Percentiles rank a stretch among this genome's conserved stretches.
phyloP scores from a whole-genome alignment of 148 eudicot genomes.

The Diospyros lotus region DNA sequence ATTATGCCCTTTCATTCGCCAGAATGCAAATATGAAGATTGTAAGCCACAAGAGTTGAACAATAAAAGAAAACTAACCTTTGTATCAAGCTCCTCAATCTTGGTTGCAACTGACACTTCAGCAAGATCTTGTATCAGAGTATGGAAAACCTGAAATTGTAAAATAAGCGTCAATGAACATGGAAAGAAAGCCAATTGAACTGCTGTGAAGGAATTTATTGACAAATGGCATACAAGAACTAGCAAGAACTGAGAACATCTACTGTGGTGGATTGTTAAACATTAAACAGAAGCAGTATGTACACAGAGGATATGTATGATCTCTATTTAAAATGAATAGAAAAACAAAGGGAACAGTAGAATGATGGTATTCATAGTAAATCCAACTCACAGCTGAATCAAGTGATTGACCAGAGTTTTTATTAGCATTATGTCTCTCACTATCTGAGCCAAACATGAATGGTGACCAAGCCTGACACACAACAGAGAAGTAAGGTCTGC shows the following conservation, averaged over 20 bases:
- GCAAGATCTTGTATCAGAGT: slow-evolving; percentile 50
- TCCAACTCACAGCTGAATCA: slow-evolving; percentile 55
- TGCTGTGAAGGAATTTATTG: background rate
- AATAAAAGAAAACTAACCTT: slow-evolving; percentile 31
- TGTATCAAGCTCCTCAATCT: slow-evolving; percentile 22
- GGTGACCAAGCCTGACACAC: slow-evolving; percentile 82
- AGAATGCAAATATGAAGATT: background rate
- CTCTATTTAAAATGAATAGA: background rate
- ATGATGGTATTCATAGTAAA: slow-evolving; percentile 1
- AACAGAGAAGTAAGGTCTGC: slow-evolving; percentile 5
- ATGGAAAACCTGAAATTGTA: slow-evolving; percentile 61
- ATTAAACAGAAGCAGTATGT: background rate
- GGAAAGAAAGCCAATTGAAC: background rate
- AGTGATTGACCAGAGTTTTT: slow-evolving; percentile 36
- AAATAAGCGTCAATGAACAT: slow-evolving; percentile 10
- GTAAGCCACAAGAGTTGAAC: background rate
- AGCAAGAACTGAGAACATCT: background rate
- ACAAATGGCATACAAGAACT: background rate
- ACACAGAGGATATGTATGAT: slow-evolving; percentile 3
- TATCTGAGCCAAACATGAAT: slow-evolving; percentile 46
- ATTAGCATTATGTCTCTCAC: slow-evolving; percentile 24
- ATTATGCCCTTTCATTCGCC: background rate
- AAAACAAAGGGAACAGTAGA: background rate
- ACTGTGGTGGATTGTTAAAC: background rate
- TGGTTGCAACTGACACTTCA: slow-evolving; percentile 31